These are phyloP conservation scores for Gynostemma pentaphyllum DNA, from an alignment of 306 rosid species.

Conservation along the genomic window DNA sequence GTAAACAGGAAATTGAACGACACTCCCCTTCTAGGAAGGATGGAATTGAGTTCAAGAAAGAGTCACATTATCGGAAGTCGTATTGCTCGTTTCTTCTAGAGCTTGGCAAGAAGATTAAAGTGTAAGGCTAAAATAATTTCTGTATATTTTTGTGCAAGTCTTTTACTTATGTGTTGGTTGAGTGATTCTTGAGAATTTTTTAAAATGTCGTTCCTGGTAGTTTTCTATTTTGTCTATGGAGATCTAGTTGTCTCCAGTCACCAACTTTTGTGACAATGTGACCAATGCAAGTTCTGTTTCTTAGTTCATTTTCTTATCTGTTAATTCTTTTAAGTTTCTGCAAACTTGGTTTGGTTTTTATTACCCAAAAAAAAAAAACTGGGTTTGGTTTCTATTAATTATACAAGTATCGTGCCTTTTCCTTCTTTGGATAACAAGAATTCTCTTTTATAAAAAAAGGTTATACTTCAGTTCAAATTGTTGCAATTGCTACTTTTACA, in stretches of 20 bases:
- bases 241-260: neutral
- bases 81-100: conserved; percentile 39
- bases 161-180: neutral
- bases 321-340: neutral
- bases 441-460: no score
- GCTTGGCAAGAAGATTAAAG: conserved; percentile 37
- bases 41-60: conserved; percentile 26
- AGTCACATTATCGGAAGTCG: conserved; percentile 27
- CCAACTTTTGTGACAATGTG: neutral
- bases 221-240: neutral
- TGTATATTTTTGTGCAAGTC: neutral
- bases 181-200: neutral
- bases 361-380: no score
- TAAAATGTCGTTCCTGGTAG: neutral
- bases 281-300: neutral
- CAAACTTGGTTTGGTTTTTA: neutral
- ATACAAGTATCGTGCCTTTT: neutral
- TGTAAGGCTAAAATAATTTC: conserved; percentile 18
- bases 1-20: conserved; percentile 28
- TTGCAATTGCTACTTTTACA: neutral
- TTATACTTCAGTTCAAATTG: no score
- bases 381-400: neutral
- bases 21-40: conserved; percentile 39
- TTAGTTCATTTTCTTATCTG: neutral
- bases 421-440: neutral